Evolutionary conservation across 352 stramenopile genomes (phyloP).

Genomic region (Pythium phragmiticola): DNA sequence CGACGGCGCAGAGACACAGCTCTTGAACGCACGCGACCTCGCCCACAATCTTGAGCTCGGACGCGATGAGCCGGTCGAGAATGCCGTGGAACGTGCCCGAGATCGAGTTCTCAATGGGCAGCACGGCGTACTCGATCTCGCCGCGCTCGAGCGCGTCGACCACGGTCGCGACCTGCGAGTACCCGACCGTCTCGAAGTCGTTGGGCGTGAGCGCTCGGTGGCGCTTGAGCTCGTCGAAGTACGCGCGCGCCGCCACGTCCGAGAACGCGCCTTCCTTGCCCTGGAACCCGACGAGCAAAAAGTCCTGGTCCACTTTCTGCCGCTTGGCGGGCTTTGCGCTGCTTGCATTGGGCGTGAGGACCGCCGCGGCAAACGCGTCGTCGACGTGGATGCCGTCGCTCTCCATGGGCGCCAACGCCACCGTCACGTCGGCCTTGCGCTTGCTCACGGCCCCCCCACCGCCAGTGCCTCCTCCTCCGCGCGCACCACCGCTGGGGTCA

Average conservation of each 20-base stretch:
- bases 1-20: slow-evolving; percentile 55
- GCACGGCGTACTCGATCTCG: slow-evolving; percentile 55
- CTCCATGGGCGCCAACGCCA: not conserved
- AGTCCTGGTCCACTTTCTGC: slow-evolving; percentile 31
- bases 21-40: slow-evolving; percentile 70
- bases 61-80: slow-evolving; percentile 60
- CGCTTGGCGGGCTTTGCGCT: slow-evolving; percentile 13
- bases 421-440: slow-evolving; percentile 21
- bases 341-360: not conserved
- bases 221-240: slow-evolving; percentile 61
- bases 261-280: slow-evolving; percentile 74
- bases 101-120: slow-evolving; percentile 74
- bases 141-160: slow-evolving; percentile 57
- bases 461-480: not conserved
- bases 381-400: slow-evolving; percentile 7
- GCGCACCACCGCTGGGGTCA: not conserved
- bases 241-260: slow-evolving; percentile 51
- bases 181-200: slow-evolving; percentile 62
- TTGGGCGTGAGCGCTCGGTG: slow-evolving; percentile 37
- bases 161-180: slow-evolving; percentile 54
- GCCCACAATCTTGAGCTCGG: slow-evolving; percentile 67
- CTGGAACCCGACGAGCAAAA: slow-evolving; percentile 66
- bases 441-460: slow-evolving; percentile 15
- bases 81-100: slow-evolving; percentile 75
- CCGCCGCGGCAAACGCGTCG: not conserved